Evolutionary conservation across 139 green algal genomes (phyloP).

Genomic region (Pycnococcus provasolii): DNA sequence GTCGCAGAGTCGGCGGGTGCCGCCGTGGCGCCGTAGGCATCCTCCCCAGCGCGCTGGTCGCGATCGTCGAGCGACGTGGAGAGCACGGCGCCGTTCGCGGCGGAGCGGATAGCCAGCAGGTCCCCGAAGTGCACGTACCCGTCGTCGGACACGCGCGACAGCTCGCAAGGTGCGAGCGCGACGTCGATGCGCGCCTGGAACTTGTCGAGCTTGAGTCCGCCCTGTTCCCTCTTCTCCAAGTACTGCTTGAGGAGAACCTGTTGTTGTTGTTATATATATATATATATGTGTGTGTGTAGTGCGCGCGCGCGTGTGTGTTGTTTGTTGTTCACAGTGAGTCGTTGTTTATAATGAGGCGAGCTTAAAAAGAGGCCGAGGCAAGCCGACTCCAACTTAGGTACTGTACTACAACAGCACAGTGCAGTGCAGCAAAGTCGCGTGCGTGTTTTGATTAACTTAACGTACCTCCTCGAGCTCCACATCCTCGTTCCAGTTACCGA

Average conservation of each 20-base stretch:
- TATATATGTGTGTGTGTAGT: no score
- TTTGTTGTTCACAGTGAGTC: no score
- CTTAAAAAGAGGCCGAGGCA: no score
- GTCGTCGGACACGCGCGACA: conserved; percentile 38
- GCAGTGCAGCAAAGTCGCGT: not conserved
- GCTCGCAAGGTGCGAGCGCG: conserved; percentile 36
- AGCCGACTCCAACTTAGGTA: no score
- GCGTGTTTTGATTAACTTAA: not conserved
- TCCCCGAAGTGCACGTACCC: conserved; percentile 50
- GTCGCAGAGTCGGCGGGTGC: conserved; percentile 12
- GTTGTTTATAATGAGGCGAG: no score
- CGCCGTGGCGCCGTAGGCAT: conserved; percentile 37
- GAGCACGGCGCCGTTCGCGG: conserved; percentile 38
- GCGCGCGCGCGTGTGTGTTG: no score
- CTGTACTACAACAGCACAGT: no score
- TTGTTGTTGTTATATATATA: not conserved
- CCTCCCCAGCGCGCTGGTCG: conserved; percentile 34
- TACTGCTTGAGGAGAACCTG: conserved; percentile 16
- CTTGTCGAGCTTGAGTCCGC: conserved; percentile 29
- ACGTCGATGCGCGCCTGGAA: conserved; percentile 36
- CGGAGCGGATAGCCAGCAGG: conserved; percentile 29
- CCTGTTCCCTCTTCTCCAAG: conserved; percentile 4
- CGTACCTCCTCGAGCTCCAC: conserved; percentile 33
- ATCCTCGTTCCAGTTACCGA: conserved; percentile 62
- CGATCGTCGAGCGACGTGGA: conserved; percentile 33